A percentile compares a stretch with the other conserved stretches of the same genome.
These are phyloP conservation scores for Paraconiothyrium sp. DNA, from an alignment of 2,329 filamentous ascomycete genomes.

Conservation along the genomic window DNA sequence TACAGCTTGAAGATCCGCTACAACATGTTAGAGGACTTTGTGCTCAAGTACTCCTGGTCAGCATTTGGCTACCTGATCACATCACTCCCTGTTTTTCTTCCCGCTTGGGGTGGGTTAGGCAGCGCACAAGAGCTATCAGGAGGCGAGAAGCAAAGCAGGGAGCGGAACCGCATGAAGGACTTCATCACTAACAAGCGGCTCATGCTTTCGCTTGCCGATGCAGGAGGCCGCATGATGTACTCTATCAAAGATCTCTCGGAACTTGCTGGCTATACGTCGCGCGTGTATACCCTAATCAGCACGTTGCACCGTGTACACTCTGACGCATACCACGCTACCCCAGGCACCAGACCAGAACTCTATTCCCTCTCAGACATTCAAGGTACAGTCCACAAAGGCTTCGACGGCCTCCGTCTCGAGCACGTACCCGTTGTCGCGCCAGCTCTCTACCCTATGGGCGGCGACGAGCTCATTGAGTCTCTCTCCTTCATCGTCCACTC, in stretches of 20 bases:
- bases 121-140: conserved; percentile 72
- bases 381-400: conserved; percentile 92
- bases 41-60: conserved; percentile 98
- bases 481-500: conserved; percentile 88
- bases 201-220: conserved; percentile 96
- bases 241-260: conserved; percentile 98
- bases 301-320: conserved; percentile 94
- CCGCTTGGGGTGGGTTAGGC: conserved; percentile 88
- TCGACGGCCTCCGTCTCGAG: conserved; percentile 92
- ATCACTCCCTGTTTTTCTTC: conserved; percentile 91
- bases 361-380: conserved; percentile 92
- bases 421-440: conserved; percentile 93
- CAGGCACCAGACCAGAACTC: conserved; percentile 75
- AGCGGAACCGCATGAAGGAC: conserved; percentile 92
- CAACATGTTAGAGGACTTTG: conserved; percentile 98
- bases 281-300: conserved; percentile 94
- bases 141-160: conserved; percentile 66
- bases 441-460: conserved; percentile 84
- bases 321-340: conserved; percentile 79
- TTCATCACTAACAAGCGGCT: conserved; percentile 99
- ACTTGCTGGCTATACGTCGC: conserved; percentile 92
- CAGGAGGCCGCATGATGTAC: conserved; percentile 99
- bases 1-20: conserved; percentile 98
- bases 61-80: conserved; percentile 95
- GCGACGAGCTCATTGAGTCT: conserved; percentile 89